A percentile compares a stretch with the other conserved stretches of the same genome.
Conservation (phyloP, 495 filamentous ascomycete species). For the Cercophora newfieldiana region DNA sequence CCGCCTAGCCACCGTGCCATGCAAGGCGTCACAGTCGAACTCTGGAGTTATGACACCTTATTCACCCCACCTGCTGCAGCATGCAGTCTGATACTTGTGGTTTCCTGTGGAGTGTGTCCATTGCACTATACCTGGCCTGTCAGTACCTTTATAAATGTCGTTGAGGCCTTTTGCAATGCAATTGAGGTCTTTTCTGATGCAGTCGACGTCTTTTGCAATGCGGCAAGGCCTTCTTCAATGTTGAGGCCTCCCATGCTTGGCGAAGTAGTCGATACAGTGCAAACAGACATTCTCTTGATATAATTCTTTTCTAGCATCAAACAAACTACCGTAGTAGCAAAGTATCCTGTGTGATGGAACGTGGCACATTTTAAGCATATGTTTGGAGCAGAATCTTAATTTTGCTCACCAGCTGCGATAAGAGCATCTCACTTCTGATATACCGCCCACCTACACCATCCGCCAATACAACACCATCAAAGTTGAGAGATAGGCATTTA, state of each 20-base stretch:
- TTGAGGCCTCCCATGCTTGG: no score
- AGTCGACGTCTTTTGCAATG: no score
- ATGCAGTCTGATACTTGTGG: no score
- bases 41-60: background rate
- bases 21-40: background rate
- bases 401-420: background rate
- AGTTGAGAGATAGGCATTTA: constrained; percentile 11
- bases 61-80: background rate
- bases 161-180: no score
- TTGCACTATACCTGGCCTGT: no score
- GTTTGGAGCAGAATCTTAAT: background rate
- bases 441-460: background rate
- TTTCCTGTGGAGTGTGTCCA: no score
- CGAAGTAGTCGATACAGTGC: no score
- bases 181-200: no score
- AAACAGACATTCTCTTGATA: no score
- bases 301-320: no score
- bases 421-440: background rate
- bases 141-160: no score
- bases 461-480: background rate
- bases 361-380: background rate
- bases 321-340: background rate
- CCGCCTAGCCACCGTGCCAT: background rate
- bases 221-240: no score
- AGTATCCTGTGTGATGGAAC: background rate